These are phyloP conservation scores for Bruguiera sexangula DNA, from an alignment of 345 rosid species.

Conservation along the genomic window DNA sequence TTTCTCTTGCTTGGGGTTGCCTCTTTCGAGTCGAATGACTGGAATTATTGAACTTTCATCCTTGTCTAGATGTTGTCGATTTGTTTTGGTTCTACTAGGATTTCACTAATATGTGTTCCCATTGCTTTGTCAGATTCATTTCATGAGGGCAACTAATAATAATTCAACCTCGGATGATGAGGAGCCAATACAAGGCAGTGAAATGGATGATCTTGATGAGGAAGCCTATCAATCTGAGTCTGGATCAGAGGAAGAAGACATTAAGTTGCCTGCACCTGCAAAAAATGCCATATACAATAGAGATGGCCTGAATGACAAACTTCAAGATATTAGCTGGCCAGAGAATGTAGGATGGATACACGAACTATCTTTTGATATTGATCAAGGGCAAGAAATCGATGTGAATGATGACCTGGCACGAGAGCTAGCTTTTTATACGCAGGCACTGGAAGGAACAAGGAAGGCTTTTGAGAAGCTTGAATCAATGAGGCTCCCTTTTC, in stretches of 20 bases:
- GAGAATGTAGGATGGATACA: slow-evolving; percentile 66
- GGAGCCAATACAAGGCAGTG: slow-evolving; percentile 39
- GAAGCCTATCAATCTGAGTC: slow-evolving; percentile 44
- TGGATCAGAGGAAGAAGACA: slow-evolving; percentile 54
- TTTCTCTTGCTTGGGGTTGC: no score
- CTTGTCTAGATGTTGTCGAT: no score
- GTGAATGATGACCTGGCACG: slow-evolving; percentile 81
- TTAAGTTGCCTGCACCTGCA: slow-evolving; percentile 55
- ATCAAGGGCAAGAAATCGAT: slow-evolving; percentile 69
- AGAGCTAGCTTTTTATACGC: slow-evolving; percentile 71
- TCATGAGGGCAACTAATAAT: background rate
- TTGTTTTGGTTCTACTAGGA: no score
- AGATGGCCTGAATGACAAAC: slow-evolving; percentile 67
- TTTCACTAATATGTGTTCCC: no score
- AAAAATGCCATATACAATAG: slow-evolving; percentile 55
- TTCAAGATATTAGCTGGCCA: slow-evolving; percentile 81
- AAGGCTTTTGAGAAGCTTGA: slow-evolving; percentile 60
- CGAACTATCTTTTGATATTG: slow-evolving; percentile 54
- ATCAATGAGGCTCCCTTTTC: slow-evolving; percentile 57
- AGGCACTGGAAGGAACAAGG: slow-evolving; percentile 73
- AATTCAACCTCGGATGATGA: slow-evolving; percentile 17
- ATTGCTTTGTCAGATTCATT: slow-evolving; percentile 7
- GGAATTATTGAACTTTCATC: background rate
- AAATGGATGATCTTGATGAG: slow-evolving; percentile 35
- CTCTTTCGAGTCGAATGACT: background rate